These are phyloP conservation scores for Lasiodiplodia theobromae DNA, from an alignment of 2,329 filamentous ascomycete species.

Conservation along the genomic window DNA sequence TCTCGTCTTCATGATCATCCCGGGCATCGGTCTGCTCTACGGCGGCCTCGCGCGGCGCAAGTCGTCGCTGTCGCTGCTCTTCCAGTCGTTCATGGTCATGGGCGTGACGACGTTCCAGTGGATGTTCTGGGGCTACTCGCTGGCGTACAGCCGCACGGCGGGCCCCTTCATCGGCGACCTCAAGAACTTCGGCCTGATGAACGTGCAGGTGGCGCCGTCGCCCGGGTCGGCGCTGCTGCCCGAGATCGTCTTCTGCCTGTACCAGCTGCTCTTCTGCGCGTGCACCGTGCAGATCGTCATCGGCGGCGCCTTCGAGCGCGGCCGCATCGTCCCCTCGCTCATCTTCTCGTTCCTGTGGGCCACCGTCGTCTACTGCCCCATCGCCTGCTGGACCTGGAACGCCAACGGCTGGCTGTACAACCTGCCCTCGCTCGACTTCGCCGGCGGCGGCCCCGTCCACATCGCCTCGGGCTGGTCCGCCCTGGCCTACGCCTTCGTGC, in stretches of 20 bases:
- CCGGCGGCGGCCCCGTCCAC: constrained; percentile 69
- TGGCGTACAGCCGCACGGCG: constrained; percentile 67
- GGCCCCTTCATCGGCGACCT: constrained; percentile 69
- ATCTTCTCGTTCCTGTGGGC: constrained; percentile 70
- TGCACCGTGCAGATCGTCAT: constrained; percentile 70
- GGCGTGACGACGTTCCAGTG: constrained; percentile 66
- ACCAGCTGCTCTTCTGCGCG: constrained; percentile 70
- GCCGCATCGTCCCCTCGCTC: constrained; percentile 69
- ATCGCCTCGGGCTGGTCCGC: constrained; percentile 69
- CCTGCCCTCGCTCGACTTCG: constrained; percentile 66
- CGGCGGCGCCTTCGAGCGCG: constrained; percentile 69
- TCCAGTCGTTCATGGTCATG: constrained; percentile 67
- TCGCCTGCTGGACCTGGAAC: constrained; percentile 74
- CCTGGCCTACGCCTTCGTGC: constrained; percentile 68
- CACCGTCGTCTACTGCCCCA: constrained; percentile 69
- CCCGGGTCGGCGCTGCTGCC: constrained; percentile 64
- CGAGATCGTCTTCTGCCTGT: constrained; percentile 71
- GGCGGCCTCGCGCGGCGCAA: constrained; percentile 69
- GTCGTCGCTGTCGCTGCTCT: constrained; percentile 67
- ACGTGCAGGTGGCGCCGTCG: constrained; percentile 67
- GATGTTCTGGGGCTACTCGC: constrained; percentile 71
- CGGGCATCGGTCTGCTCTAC: constrained; percentile 70
- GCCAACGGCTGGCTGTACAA: constrained; percentile 70
- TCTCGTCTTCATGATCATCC: constrained; percentile 72
- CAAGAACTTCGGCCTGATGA: constrained; percentile 66